phyloP scores from a whole-genome alignment of 371 early-diverging fungal genomes.

The Globomyces sp. region DNA sequence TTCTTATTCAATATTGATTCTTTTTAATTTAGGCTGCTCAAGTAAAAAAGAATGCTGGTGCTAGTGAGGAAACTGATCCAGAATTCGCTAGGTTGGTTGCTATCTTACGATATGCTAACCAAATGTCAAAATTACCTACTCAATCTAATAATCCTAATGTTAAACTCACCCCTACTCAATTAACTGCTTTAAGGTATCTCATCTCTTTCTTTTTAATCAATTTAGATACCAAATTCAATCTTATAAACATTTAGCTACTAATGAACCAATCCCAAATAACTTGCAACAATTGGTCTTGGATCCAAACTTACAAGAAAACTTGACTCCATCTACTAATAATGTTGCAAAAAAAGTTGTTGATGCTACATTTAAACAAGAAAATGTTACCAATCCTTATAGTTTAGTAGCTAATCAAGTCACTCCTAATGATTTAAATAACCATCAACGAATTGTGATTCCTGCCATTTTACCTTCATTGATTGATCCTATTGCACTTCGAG shows the following conservation, averaged over 20 bases:
- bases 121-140: background rate
- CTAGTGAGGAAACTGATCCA: constrained; percentile 32
- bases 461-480: constrained; percentile 72
- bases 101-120: constrained; percentile 22
- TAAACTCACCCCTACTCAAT: constrained; percentile 50
- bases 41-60: constrained; percentile 21
- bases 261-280: constrained; percentile 70
- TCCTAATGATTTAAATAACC: constrained; percentile 10
- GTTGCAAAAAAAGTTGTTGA: constrained; percentile 19
- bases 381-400: constrained; percentile 17
- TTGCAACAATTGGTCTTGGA: constrained; percentile 72
- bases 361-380: background rate
- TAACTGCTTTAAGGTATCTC: constrained; percentile 48
- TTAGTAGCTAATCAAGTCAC: constrained; percentile 24
- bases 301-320: constrained; percentile 15
- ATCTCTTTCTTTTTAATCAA: too few relatives aligned
- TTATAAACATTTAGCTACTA: constrained; percentile 76
- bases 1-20: too few relatives aligned
- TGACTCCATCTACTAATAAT: background rate
- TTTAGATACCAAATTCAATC: constrained; percentile 73
- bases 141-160: constrained; percentile 15
- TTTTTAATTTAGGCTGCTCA: constrained; percentile 23
- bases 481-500: constrained; percentile 67
- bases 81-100: constrained; percentile 33
- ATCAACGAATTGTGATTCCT: constrained; percentile 35